Conservation (phyloP, 1,284 basidiomycete species). For the Cutaneotrichosporon mucoides region DNA sequence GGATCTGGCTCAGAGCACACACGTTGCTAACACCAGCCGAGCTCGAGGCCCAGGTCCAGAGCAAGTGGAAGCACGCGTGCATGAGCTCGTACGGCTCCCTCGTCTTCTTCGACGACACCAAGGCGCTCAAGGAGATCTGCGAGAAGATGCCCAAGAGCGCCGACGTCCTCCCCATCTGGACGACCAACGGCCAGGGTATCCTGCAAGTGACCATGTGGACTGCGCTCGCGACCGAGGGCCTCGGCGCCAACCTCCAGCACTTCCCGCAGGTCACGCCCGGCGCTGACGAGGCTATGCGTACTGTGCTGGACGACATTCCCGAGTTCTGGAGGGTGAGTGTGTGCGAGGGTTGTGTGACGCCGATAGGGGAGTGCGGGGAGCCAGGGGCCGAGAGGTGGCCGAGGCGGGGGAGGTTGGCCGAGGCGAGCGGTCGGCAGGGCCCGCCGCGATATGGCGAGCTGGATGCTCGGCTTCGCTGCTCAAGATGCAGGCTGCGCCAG, state of each 20-base stretch:
- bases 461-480: too few species aligned
- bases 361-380: too few species aligned
- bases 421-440: too few species aligned
- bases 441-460: too few species aligned
- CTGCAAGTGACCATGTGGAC: slow-evolving; percentile 52
- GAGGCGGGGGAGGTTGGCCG: too few species aligned
- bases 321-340: slow-evolving; percentile 40
- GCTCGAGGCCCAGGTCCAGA: background rate
- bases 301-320: slow-evolving; percentile 43
- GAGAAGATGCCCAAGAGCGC: slow-evolving; percentile 45
- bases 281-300: slow-evolving; percentile 33
- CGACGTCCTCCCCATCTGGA: slow-evolving; percentile 33
- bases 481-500: too few species aligned
- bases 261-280: slow-evolving; percentile 31
- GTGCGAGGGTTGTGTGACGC: too few species aligned
- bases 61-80: slow-evolving; percentile 32
- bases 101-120: slow-evolving; percentile 52
- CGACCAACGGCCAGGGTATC: slow-evolving; percentile 39
- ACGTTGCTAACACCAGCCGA: slow-evolving; percentile 3
- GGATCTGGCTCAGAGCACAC: too few species aligned
- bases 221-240: slow-evolving; percentile 49
- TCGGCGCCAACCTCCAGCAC: slow-evolving; percentile 52
- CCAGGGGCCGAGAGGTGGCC: too few species aligned
- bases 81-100: slow-evolving; percentile 50
- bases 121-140: slow-evolving; percentile 45